Evolutionary conservation across 2,329 filamentous ascomycete species (phyloP).

Genomic region (Aspergillus pseudoviridinutans): DNA sequence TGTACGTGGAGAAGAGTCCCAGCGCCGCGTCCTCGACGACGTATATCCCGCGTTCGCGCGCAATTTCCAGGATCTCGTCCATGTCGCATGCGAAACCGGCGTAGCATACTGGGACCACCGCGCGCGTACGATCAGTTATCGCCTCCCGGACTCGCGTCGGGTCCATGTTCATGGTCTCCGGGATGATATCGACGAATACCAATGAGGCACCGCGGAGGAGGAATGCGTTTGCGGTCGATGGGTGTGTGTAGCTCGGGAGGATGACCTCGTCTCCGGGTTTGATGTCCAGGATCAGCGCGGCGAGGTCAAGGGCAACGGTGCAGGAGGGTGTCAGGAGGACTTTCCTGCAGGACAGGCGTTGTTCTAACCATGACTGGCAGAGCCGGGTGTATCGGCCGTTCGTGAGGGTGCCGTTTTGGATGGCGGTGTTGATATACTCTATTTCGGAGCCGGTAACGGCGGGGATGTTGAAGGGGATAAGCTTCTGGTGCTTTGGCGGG

Average conservation of each 20-base stretch:
- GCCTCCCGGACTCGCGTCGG: slow-evolving; percentile 1
- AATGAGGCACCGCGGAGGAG: slow-evolving; percentile 8
- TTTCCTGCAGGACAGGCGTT: neutral
- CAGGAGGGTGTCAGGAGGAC: slow-evolving; percentile 9
- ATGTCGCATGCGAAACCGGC: slow-evolving; percentile 12
- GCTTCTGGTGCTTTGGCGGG: neutral
- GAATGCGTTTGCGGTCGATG: slow-evolving; percentile 13
- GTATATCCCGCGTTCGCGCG: slow-evolving; percentile 1
- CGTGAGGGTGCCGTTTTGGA: neutral
- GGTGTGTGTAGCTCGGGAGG: slow-evolving; percentile 13
- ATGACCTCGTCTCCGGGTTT: slow-evolving; percentile 14
- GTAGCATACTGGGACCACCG: slow-evolving; percentile 14
- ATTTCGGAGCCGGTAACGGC: slow-evolving; percentile 4
- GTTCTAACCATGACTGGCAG: slow-evolving; percentile 13
- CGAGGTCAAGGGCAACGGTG: slow-evolving; percentile 13
- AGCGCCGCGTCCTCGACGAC: slow-evolving; percentile 15
- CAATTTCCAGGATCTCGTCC: slow-evolving; percentile 9
- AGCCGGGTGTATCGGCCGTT: slow-evolving; percentile 10
- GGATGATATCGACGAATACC: slow-evolving; percentile 13
- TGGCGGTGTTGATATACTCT: slow-evolving; percentile 1
- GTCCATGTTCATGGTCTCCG: slow-evolving; percentile 12
- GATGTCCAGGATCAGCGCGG: slow-evolving; percentile 6
- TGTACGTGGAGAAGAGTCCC: slow-evolving; percentile 8
- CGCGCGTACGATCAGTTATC: slow-evolving; percentile 9
- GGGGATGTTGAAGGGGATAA: slow-evolving; percentile 4